These are phyloP conservation scores for Xylariaceae sp. DNA, from an alignment of 2,329 filamentous ascomycete species.

Conservation along the genomic window DNA sequence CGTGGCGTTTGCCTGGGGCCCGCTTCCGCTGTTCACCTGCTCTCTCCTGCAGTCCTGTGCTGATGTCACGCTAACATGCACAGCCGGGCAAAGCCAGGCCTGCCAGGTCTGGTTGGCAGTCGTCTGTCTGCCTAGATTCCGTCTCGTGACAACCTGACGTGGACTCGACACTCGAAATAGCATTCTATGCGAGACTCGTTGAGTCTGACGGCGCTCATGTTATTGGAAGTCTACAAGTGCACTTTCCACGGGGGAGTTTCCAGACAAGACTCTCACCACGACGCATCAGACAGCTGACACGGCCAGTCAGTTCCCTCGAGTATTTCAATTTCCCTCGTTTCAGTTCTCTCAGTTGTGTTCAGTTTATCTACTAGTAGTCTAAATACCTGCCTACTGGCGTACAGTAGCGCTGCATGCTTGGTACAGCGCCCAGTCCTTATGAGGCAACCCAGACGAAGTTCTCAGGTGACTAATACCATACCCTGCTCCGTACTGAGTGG, in stretches of 20 bases:
- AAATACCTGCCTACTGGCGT: neutral
- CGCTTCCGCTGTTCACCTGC: slow-evolving; percentile 17
- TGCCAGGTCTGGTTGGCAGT: neutral
- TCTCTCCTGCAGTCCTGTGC: slow-evolving; percentile 4
- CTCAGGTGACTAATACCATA: slow-evolving; percentile 16
- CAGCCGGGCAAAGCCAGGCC: neutral
- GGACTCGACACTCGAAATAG: too few relatives aligned
- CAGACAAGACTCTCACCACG: too few relatives aligned
- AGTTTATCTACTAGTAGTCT: too few relatives aligned
- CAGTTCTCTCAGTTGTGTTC: too few relatives aligned
- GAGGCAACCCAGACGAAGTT: slow-evolving; percentile 15
- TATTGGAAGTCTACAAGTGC: too few relatives aligned
- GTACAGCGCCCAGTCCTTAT: slow-evolving; percentile 11
- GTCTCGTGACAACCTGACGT: slow-evolving; percentile 16
- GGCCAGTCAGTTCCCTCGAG: too few relatives aligned
- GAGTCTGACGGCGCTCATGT: too few relatives aligned
- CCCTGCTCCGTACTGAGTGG: slow-evolving; percentile 11
- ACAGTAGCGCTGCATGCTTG: slow-evolving; percentile 3
- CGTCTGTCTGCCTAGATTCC: slow-evolving; percentile 10
- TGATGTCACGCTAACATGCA: neutral
- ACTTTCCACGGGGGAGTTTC: too few relatives aligned
- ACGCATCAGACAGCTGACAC: too few relatives aligned
- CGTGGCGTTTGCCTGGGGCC: slow-evolving; percentile 10
- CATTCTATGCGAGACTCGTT: slow-evolving; percentile 2
- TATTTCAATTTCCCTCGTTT: too few relatives aligned